Conservation (phyloP, 169 alveolate species). For the Babesia bigemina region DNA sequence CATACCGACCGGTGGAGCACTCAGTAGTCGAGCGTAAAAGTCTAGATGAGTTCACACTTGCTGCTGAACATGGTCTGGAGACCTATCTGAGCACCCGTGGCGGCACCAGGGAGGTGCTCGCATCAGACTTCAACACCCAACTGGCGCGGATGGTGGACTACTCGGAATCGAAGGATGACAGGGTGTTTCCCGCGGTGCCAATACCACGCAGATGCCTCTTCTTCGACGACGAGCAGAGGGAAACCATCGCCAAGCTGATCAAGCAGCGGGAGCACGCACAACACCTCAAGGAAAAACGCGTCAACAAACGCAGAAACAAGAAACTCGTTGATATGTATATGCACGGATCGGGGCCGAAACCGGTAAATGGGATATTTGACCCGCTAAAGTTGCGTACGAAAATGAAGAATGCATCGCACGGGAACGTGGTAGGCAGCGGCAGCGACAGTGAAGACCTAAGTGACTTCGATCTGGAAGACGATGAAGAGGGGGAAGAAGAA, state of each 20-base stretch:
- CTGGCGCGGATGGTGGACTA: slow-evolving; percentile 41
- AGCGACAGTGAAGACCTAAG: neutral
- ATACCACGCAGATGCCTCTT: slow-evolving; percentile 68
- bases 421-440: slow-evolving; percentile 33
- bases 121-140: slow-evolving; percentile 47
- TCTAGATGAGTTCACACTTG: slow-evolving; percentile 60
- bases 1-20: slow-evolving; percentile 32
- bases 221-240: slow-evolving; percentile 65
- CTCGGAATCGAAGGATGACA: slow-evolving; percentile 27
- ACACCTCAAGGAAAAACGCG: slow-evolving; percentile 6
- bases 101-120: slow-evolving; percentile 46
- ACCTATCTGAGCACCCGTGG: slow-evolving; percentile 21
- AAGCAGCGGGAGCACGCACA: slow-evolving; percentile 65
- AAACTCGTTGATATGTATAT: slow-evolving; percentile 71
- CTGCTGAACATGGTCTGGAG: slow-evolving; percentile 46
- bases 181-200: slow-evolving; percentile 53
- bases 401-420: slow-evolving; percentile 14
- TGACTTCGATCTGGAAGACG: slow-evolving; percentile 8
- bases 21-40: slow-evolving; percentile 62
- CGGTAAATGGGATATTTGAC: slow-evolving; percentile 57
- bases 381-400: slow-evolving; percentile 13
- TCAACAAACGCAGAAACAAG: slow-evolving; percentile 38
- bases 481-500: neutral
- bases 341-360: slow-evolving; percentile 70
- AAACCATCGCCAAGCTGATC: slow-evolving; percentile 55